phyloP scores from a whole-genome alignment of 1,139 yeast genomes.

The Entelexis paramagnoliae region DNA sequence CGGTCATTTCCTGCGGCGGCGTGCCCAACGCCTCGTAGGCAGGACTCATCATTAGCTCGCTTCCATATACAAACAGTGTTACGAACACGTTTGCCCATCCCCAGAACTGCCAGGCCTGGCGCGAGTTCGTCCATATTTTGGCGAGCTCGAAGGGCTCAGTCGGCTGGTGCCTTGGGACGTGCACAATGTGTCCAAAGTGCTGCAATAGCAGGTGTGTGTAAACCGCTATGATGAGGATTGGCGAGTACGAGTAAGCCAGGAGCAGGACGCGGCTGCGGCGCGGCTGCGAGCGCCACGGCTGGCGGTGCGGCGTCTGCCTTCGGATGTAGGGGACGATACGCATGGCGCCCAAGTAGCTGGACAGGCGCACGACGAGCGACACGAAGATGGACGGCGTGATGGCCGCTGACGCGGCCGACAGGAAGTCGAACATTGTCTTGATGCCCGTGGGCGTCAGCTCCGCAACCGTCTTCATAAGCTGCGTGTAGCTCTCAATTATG shows the following conservation, averaged over 20 bases:
- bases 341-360: slow-evolving; percentile 87
- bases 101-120: slow-evolving; percentile 73
- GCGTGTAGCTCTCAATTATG: slow-evolving; percentile 33
- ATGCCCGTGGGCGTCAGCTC: slow-evolving; percentile 40
- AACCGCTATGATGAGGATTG: slow-evolving; percentile 86
- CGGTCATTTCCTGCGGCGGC: slow-evolving; percentile 14
- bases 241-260: slow-evolving; percentile 62
- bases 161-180: slow-evolving; percentile 31
- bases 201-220: slow-evolving; percentile 89
- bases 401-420: slow-evolving; percentile 58
- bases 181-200: slow-evolving; percentile 73
- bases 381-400: slow-evolving; percentile 73
- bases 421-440: slow-evolving; percentile 57
- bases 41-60: slow-evolving; percentile 43
- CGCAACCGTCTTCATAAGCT: slow-evolving; percentile 35
- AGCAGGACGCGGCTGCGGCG: slow-evolving; percentile 8
- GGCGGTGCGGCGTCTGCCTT: slow-evolving; percentile 14
- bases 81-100: slow-evolving; percentile 86
- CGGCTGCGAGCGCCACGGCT: not conserved
- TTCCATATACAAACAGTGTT: slow-evolving; percentile 65
- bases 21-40: slow-evolving; percentile 29
- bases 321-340: slow-evolving; percentile 73
- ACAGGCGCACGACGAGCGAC: slow-evolving; percentile 71
- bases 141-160: slow-evolving; percentile 25
- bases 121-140: slow-evolving; percentile 48